Evolutionary conservation across 352 stramenopile genomes (phyloP).

Genomic region (Phytophthora chlamydospora): DNA sequence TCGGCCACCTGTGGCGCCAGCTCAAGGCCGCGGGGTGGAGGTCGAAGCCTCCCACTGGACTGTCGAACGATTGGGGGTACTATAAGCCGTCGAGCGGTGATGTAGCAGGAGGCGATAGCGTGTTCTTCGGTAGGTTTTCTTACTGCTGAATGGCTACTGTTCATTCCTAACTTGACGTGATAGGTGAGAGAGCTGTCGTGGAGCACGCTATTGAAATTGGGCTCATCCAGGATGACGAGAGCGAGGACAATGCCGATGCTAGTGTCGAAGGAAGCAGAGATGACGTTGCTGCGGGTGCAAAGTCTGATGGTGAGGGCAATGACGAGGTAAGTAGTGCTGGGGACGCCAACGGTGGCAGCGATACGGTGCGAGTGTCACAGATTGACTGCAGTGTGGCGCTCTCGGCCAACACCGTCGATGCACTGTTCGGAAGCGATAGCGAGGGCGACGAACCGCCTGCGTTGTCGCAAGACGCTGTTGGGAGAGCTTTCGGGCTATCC

Average conservation of each 20-base stretch:
- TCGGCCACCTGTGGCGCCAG: too few species aligned
- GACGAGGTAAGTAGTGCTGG: background rate
- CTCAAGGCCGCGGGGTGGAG: too few species aligned
- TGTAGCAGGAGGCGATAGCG: too few species aligned
- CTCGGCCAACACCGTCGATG: slow-evolving; percentile 2
- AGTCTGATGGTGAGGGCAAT: slow-evolving; percentile 1
- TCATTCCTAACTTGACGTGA: too few species aligned
- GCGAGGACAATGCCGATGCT: too few species aligned
- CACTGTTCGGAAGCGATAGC: background rate
- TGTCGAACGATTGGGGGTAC: too few species aligned
- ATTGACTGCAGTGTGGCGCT: slow-evolving; percentile 7
- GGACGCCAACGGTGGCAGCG: background rate
- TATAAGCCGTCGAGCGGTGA: too few species aligned
- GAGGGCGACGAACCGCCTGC: background rate
- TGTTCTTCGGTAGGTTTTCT: too few species aligned
- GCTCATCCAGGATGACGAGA: slow-evolving; percentile 1
- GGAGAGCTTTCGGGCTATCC: background rate
- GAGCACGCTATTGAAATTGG: background rate
- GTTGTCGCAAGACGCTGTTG: slow-evolving; percentile 6
- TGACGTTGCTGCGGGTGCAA: too few species aligned
- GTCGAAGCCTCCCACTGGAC: too few species aligned
- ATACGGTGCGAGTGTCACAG: slow-evolving; percentile 1
- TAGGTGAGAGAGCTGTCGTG: slow-evolving; percentile 2
- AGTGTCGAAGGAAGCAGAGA: too few species aligned
- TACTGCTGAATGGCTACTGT: too few species aligned